A percentile compares a stretch with the other conserved stretches of the same genome.
Evolutionary conservation across 2,329 filamentous ascomycete genomes (phyloP).

Genomic region (Sclerotinia subarctica): DNA sequence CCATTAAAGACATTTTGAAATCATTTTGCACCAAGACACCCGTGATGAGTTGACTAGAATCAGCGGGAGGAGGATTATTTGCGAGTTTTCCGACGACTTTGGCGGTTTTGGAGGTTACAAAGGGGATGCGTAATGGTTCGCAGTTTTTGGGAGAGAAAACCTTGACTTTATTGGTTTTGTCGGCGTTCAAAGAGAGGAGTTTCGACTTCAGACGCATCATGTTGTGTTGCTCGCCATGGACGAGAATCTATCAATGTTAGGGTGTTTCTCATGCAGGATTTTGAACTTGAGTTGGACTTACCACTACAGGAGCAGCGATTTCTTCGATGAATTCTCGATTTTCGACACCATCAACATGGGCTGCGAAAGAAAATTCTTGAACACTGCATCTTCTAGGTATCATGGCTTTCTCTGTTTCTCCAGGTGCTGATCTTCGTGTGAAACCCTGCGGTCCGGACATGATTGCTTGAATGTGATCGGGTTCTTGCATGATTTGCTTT

Average conservation of each 20-base stretch:
- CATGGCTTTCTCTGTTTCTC: slow-evolving; percentile 81
- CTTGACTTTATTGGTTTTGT: slow-evolving; percentile 75
- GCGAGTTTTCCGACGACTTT: slow-evolving; percentile 95
- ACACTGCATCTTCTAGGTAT: slow-evolving; percentile 91
- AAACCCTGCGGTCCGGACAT: slow-evolving; percentile 74
- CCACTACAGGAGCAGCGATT: slow-evolving; percentile 85
- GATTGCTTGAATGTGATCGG: slow-evolving; percentile 89
- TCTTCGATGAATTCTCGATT: slow-evolving; percentile 97
- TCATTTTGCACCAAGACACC: slow-evolving; percentile 96
- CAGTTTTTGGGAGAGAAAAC: slow-evolving; percentile 93
- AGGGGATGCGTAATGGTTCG: slow-evolving; percentile 91
- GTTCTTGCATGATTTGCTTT: slow-evolving; percentile 90
- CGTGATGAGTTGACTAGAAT: slow-evolving; percentile 64
- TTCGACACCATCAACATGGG: slow-evolving; percentile 92
- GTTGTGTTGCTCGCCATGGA: slow-evolving; percentile 95
- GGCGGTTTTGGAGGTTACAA: slow-evolving; percentile 90
- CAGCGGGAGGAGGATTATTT: slow-evolving; percentile 60
- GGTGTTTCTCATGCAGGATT: not conserved
- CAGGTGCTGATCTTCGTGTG: slow-evolving; percentile 54
- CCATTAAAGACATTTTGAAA: slow-evolving; percentile 96
- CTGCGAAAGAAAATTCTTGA: slow-evolving; percentile 91
- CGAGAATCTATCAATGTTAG: slow-evolving; percentile 66
- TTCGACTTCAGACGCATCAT: slow-evolving; percentile 98
- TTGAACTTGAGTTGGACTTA: slow-evolving; percentile 49
- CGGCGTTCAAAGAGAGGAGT: slow-evolving; percentile 83